Evolutionary conservation across 73 alveolate genomes (phyloP).

Genomic region (Urostyla sp.): DNA sequence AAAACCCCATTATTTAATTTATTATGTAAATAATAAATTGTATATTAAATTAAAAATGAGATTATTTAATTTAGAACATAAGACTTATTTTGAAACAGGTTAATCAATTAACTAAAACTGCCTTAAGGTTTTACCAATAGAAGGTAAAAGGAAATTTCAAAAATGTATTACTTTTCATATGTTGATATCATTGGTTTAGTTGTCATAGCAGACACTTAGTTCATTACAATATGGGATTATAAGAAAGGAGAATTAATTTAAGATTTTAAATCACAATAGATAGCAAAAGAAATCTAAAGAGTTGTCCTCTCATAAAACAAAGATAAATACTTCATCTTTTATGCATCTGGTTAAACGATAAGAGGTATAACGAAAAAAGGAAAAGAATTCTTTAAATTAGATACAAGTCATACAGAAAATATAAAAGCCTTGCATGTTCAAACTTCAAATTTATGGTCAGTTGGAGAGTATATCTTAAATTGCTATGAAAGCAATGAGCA

Average conservation of each 20-base stretch:
- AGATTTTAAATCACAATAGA: constrained; percentile 51
- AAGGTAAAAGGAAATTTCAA: constrained; percentile 56
- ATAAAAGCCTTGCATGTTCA: constrained; percentile 61
- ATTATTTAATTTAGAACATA: constrained; percentile 37
- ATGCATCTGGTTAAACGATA: constrained; percentile 64
- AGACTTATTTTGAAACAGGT: constrained; percentile 62
- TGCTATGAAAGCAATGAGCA: constrained; percentile 59
- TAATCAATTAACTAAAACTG: constrained; percentile 49
- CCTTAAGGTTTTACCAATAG: constrained; percentile 60
- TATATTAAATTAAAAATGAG: constrained; percentile 37
- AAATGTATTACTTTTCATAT: constrained; percentile 21
- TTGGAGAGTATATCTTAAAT: constrained; percentile 71
- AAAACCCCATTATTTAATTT: neutral
- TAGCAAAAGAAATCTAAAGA: constrained; percentile 54
- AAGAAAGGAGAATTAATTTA: constrained; percentile 61
- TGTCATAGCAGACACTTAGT: constrained; percentile 30
- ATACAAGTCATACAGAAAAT: constrained; percentile 65
- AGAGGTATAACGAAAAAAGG: constrained; percentile 72
- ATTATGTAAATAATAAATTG: neutral
- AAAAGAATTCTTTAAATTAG: constrained; percentile 68
- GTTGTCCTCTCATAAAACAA: constrained; percentile 53
- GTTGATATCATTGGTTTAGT: neutral
- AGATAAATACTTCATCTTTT: constrained; percentile 41
- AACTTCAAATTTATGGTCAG: constrained; percentile 59
- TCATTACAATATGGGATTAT: constrained; percentile 36